Base-by-base conservation (phyloP, 2,329 filamentous ascomycete genomes). In the Sporothrix phasma region DNA sequence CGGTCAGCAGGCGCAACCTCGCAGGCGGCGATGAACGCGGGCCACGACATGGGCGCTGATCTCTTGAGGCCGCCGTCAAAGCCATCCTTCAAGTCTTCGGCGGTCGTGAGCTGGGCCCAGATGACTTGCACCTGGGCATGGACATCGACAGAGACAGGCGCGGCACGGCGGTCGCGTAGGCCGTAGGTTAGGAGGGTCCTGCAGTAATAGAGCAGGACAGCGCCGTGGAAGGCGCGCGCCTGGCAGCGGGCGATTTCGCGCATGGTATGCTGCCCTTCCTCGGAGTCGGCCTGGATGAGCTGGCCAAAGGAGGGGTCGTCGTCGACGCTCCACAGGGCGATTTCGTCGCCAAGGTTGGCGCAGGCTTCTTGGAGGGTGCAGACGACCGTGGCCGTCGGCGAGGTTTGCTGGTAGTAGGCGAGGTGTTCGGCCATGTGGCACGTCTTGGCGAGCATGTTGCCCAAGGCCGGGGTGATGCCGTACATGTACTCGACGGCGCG, bases 1-100 rank as follows among this genome's bases (percentile, higher is more conserved):
- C 65, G 49, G 34, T 61, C 47, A 2, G 5, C 26, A 6, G 47
- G 19, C 2, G 61, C 4, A 1, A 31, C 62, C 31, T 64, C 62
- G 17, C 62, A 64, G 22, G 65, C 54, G 1, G 58, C 56, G 3
- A 66, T 61, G 8, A 66, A 56, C 10, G 65, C 61, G n/a, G 65
- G 65, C 65, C 65, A 66, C 24, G 62, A 59, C 17, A 66, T 66
- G 31, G 65, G 65, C 4, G 65, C 64, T 49, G 39, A 19, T 15
- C 19, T 22, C 5, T 26, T 29, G 6, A 39, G 17, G 41, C 15
- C 37, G n/a, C 19, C 19, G 31, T 11, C 5, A 17, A 11, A 15
- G 45, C 13, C 46, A 17, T 56, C 61, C 15, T 64, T 66, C 22
- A 64, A 24, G 43, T 64, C 65, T 41, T 66, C 65, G n/a, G 49